Evolutionary conservation across 2,329 filamentous ascomycete species (phyloP).

Genomic region (Fusarium avenaceum): DNA sequence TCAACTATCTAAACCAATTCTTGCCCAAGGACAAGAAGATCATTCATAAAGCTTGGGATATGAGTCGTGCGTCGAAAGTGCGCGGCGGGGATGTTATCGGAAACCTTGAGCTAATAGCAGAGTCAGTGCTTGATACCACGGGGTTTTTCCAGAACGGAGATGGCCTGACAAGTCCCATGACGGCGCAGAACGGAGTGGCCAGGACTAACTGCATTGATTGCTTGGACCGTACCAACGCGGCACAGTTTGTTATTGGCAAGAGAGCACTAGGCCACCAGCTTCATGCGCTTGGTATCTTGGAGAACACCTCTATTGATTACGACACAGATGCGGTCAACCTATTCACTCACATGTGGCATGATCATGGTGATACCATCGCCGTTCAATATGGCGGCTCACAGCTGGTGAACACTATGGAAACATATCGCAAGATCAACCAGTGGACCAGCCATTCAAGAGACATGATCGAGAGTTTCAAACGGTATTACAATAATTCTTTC

Average conservation of each 20-base stretch:
- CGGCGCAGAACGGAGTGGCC: slow-evolving; percentile 91
- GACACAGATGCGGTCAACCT: slow-evolving; percentile 96
- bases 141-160: slow-evolving; percentile 97
- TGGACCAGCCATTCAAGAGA: slow-evolving; percentile 98
- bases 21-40: slow-evolving; percentile 87
- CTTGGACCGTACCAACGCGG: slow-evolving; percentile 95
- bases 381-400: slow-evolving; percentile 98
- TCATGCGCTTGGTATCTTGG: slow-evolving; percentile 89
- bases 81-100: slow-evolving; percentile 95
- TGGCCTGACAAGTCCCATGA: slow-evolving; percentile 69
- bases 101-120: slow-evolving; percentile 89
- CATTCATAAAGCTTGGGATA: slow-evolving; percentile 95
- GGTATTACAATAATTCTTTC: slow-evolving; percentile 99
- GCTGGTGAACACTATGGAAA: slow-evolving; percentile 99
- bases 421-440: slow-evolving; percentile 98
- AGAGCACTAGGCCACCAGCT: slow-evolving; percentile 92
- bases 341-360: slow-evolving; percentile 98
- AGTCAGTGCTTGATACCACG: slow-evolving; percentile 85
- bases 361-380: slow-evolving; percentile 97
- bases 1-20: slow-evolving; percentile 95
- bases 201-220: slow-evolving; percentile 99
- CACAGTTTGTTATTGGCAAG: slow-evolving; percentile 98
- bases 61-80: slow-evolving; percentile 94
- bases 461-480: slow-evolving; percentile 99
- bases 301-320: slow-evolving; percentile 83